A percentile compares a stretch with the other conserved stretches of the same genome.
Conservation (phyloP, 1,284 basidiomycete species). For the Phlebopus sp. region DNA sequence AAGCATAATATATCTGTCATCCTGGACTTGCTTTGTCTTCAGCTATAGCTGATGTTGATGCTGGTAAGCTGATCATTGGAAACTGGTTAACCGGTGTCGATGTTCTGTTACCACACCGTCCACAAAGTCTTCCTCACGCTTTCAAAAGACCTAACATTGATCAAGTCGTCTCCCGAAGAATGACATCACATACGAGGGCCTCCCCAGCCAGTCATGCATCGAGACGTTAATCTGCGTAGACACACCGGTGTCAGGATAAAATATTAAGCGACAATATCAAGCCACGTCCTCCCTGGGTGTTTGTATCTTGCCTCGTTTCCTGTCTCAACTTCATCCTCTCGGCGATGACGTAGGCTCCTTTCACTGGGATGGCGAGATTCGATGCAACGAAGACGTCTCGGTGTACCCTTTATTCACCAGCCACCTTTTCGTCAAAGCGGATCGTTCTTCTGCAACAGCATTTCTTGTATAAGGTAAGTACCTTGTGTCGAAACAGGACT, state of each 20-base stretch:
- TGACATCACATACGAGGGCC: constrained; percentile 31
- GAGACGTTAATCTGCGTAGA: constrained; percentile 20
- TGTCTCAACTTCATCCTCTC: constrained; percentile 7
- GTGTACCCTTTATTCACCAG: constrained; percentile 21
- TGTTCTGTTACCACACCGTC: constrained; percentile 24
- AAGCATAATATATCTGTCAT: constrained; percentile 21
- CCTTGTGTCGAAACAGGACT: constrained; percentile 20
- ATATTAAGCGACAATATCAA: constrained; percentile 11
- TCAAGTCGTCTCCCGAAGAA: constrained; percentile 33
- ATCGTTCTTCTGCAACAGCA: background rate
- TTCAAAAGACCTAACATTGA: constrained; percentile 21
- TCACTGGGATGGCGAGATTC: constrained; percentile 30
- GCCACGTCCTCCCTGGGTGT: constrained; percentile 20
- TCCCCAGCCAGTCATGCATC: constrained; percentile 1
- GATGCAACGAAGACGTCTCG: constrained; percentile 18
- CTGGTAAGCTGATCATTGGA: too few relatives aligned
- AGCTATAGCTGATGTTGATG: too few relatives aligned
- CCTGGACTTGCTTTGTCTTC: constrained; percentile 6
- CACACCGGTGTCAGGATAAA: constrained; percentile 16
- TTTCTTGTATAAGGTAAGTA: background rate
- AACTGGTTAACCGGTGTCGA: too few relatives aligned
- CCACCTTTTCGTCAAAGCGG: constrained; percentile 26
- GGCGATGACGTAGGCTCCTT: constrained; percentile 21
- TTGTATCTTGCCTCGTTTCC: background rate
- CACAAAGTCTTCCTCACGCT: constrained; percentile 27